Evolutionary conservation across 805 yeast genomes (phyloP), one percentile per base, ranked within the genome.

Genomic region (Candida chilensis): DNA sequence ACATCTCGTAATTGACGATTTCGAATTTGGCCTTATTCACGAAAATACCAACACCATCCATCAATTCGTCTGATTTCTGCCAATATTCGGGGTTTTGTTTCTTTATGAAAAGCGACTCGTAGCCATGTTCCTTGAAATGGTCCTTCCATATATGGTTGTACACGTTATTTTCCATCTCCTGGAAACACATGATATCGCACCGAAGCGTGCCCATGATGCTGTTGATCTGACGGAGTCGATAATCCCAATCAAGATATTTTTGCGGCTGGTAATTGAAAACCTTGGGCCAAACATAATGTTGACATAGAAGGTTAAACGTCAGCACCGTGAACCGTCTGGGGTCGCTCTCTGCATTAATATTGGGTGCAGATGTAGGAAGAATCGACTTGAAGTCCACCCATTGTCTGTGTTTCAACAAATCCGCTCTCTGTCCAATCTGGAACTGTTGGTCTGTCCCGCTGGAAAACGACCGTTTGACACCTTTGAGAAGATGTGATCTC

Each of bases 21-120:
- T 68, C 66, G 35, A 75, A 74, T 38, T 67, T 64, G 12, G 54
- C 47, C n/a, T 43, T 38, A 36, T 74, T 71, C 32, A 64, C 64
- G 40, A 73, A 72, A 3, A 75, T 56, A 0, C 76, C 67, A 7
- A 74, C 78, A 6, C 83, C 82, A 45, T 76, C 83, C 61, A 75
- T 64, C 40, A 57, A 60, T 26, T 61, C 62, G 3, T 50, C 39
- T 4, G 59, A 54, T 28, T 55, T 54, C 12, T 54, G 50, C 82
- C 82, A 75, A 41, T 74, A 74, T 2, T 35, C 38, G 0, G 82
- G 78, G 12, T 58, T 59, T 4, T 67, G 61, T 44, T 76, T 76
- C 27, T 61, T 55, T 15, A 65, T 59, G 40, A 63, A 74, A 8
- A 57, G 41, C 2, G 76, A 64, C 2, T 59, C 63, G 42, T 62